A percentile compares a stretch with the other conserved stretches of the same genome.
Conservation (phyloP, 2,329 filamentous ascomycete genomes). For the Blastomyces silverae region DNA sequence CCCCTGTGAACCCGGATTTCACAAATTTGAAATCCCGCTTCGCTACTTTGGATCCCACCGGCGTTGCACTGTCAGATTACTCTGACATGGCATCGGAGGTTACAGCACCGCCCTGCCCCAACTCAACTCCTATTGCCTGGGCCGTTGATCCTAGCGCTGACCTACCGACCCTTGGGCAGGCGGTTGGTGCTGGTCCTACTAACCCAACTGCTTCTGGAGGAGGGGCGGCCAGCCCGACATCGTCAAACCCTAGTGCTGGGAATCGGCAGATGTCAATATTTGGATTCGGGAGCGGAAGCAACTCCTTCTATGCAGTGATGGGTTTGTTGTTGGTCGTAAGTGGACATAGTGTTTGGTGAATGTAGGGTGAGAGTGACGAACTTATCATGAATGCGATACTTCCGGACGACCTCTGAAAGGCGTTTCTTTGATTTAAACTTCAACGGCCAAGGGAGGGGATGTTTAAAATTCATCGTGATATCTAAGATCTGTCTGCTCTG, state of each 20-base stretch:
- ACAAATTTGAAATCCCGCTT: slow-evolving; percentile 68
- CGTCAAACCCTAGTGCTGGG: neutral
- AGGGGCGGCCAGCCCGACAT: neutral
- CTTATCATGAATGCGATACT: neutral
- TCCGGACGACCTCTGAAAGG: neutral
- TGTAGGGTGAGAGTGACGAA: neutral
- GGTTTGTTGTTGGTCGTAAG: slow-evolving; percentile 8
- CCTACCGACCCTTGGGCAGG: slow-evolving; percentile 62
- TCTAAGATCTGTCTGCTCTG: neutral
- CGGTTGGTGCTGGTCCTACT: slow-evolving; percentile 21
- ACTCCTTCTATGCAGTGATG: neutral
- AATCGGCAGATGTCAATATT: neutral
- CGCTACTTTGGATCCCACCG: slow-evolving; percentile 63
- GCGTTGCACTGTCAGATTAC: slow-evolving; percentile 61
- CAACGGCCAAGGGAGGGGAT: neutral
- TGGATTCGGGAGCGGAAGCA: neutral
- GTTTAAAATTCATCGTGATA: neutral
- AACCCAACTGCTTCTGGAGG: neutral
- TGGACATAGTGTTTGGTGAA: neutral
- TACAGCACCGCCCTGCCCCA: slow-evolving; percentile 62
- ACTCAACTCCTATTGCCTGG: slow-evolving; percentile 63
- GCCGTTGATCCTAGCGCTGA: slow-evolving; percentile 61
- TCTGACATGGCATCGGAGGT: slow-evolving; percentile 53
- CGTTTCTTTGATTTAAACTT: neutral
- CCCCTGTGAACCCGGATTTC: slow-evolving; percentile 68